A percentile compares a stretch with the other conserved stretches of the same genome.
Evolutionary conservation across 1,284 basidiomycete species (phyloP).

Genomic region (Moniliophthora roreri): DNA sequence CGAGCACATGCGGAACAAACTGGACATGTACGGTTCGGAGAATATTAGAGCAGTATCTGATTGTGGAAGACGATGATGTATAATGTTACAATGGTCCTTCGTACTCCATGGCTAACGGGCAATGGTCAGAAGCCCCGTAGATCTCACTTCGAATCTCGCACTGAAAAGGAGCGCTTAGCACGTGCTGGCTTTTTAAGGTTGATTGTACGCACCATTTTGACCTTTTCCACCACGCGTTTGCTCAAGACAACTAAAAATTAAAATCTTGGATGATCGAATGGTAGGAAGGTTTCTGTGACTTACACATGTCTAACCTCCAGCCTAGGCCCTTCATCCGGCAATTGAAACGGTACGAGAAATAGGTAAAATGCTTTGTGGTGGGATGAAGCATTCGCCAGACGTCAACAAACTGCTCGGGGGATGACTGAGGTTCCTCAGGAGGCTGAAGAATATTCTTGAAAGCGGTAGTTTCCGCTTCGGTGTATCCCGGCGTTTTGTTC

Average conservation of each 20-base stretch:
- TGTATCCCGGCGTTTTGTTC: constrained; percentile 82
- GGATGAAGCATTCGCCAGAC: constrained; percentile 82
- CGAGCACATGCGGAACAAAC: constrained; percentile 83
- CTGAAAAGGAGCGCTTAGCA: constrained; percentile 22
- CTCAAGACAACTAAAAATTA: constrained; percentile 62
- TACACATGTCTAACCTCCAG: constrained; percentile 87
- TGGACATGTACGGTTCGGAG: constrained; percentile 86
- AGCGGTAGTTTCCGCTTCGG: constrained; percentile 73
- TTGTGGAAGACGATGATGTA: background rate
- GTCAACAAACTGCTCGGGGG: constrained; percentile 64
- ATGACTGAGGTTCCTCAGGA: constrained; percentile 26
- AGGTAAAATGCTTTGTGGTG: constrained; percentile 71
- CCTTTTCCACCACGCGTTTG: constrained; percentile 59
- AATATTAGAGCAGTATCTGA: constrained; percentile 54
- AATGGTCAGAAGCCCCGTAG: constrained; percentile 84
- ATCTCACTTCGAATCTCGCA: constrained; percentile 84
- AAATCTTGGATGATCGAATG: background rate
- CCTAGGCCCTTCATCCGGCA: constrained; percentile 81
- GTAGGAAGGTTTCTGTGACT: constrained; percentile 32
- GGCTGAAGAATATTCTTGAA: constrained; percentile 64
- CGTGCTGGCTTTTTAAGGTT: constrained; percentile 3
- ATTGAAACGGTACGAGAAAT: constrained; percentile 84
- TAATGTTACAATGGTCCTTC: constrained; percentile 33
- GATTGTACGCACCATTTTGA: constrained; percentile 48
- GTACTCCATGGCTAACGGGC: constrained; percentile 77